These are phyloP conservation scores for Venturia aucupariae DNA, from an alignment of 2,329 filamentous ascomycete species.

Conservation along the genomic window DNA sequence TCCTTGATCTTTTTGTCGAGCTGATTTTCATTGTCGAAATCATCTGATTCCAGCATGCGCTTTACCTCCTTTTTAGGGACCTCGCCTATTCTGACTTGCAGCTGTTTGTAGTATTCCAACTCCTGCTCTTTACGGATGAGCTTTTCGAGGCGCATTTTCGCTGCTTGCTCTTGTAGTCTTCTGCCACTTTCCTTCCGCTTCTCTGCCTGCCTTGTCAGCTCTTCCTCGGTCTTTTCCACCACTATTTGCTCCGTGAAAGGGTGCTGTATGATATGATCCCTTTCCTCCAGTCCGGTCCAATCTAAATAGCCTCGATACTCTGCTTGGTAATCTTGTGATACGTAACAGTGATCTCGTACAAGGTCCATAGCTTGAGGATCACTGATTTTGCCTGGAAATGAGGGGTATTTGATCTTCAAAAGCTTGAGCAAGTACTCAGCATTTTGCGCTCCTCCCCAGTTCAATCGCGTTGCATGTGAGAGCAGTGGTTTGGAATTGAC, in stretches of 20 bases:
- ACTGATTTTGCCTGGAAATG: conserved; percentile 78
- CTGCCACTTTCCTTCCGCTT: conserved; percentile 90
- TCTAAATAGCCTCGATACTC: conserved; percentile 74
- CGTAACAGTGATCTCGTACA: conserved; percentile 79
- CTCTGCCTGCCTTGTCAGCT: conserved; percentile 81
- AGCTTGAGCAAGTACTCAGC: conserved; percentile 89
- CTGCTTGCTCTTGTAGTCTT: conserved; percentile 86
- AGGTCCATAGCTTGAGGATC: conserved; percentile 80
- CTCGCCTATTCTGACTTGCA: conserved; percentile 59
- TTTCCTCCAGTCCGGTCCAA: conserved; percentile 84
- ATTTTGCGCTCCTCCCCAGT: conserved; percentile 88
- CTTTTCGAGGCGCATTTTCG: conserved; percentile 93
- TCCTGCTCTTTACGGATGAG: conserved; percentile 94
- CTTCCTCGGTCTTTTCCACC: conserved; percentile 87
- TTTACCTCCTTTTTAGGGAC: conserved; percentile 86
- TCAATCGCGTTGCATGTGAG: conserved; percentile 75
- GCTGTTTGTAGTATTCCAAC: conserved; percentile 81
- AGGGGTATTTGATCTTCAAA: conserved; percentile 81
- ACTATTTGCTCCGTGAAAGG: conserved; percentile 88
- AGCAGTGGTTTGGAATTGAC: conserved; percentile 77
- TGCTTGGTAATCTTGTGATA: conserved; percentile 72
- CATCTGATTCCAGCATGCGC: conserved; percentile 76
- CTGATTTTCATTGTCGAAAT: conserved; percentile 82
- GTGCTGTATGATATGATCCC: conserved; percentile 83
- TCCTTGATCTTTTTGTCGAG: conserved; percentile 80